Percentiles rank a stretch among this genome's conserved stretches.
Evolutionary conservation across 805 yeast genomes (phyloP).

Genomic region (Candida mattraensis): DNA sequence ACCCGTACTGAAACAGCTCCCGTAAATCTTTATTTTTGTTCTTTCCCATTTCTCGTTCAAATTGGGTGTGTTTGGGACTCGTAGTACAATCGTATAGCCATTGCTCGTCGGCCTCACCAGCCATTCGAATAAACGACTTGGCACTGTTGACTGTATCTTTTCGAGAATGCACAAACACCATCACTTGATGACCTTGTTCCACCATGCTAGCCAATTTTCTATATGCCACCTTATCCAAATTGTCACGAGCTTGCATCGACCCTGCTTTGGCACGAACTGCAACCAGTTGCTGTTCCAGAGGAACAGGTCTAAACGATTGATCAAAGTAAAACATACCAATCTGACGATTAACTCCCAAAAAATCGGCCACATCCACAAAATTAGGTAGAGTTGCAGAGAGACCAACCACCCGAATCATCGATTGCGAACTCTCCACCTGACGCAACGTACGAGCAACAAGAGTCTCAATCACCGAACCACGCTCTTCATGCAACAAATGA

Average conservation of each 20-base stretch:
- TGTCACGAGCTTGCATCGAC: slow-evolving; percentile 64
- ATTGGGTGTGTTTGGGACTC: slow-evolving; percentile 42
- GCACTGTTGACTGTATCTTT: slow-evolving; percentile 90
- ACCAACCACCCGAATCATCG: slow-evolving; percentile 92
- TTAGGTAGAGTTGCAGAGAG: slow-evolving; percentile 93
- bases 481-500: slow-evolving; percentile 92
- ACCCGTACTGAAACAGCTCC: slow-evolving; percentile 78
- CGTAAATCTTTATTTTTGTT: slow-evolving; percentile 76
- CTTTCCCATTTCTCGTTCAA: slow-evolving; percentile 63
- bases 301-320: slow-evolving; percentile 90
- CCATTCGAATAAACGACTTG: slow-evolving; percentile 64
- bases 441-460: slow-evolving; percentile 90
- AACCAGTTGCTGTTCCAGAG: slow-evolving; percentile 79
- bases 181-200: slow-evolving; percentile 76
- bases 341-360: slow-evolving; percentile 84
- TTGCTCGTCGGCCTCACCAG: slow-evolving; percentile 58
- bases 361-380: slow-evolving; percentile 90
- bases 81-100: slow-evolving; percentile 58
- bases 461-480: slow-evolving; percentile 97
- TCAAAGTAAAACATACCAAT: slow-evolving; percentile 95
- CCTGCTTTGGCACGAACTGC: slow-evolving; percentile 91
- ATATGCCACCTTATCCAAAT: slow-evolving; percentile 73
- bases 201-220: slow-evolving; percentile 71
- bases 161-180: slow-evolving; percentile 96
- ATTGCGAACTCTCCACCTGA: slow-evolving; percentile 92